Conservation (phyloP, 805 yeast genomes). For the Myxozyma mucilagina region DNA sequence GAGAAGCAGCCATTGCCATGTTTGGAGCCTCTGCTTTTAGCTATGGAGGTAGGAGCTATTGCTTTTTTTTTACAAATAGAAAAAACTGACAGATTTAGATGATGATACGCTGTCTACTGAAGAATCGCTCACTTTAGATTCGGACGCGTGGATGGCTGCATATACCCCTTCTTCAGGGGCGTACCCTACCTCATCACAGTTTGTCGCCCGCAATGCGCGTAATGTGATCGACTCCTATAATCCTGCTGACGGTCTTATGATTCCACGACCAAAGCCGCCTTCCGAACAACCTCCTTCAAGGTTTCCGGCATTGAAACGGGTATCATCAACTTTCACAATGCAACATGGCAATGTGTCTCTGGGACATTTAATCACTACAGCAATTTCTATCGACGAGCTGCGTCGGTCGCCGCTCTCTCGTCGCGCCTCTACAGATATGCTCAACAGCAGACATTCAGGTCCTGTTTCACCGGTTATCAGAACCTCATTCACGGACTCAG, state of each 20-base stretch:
- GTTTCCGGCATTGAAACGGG: conserved; percentile 9
- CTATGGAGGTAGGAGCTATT: conserved; percentile 2
- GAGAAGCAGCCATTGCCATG: conserved; percentile 24
- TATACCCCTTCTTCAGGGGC: conserved; percentile 15
- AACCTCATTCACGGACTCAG: background rate
- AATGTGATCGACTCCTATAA: conserved; percentile 25
- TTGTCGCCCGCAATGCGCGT: conserved; percentile 15
- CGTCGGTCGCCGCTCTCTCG: background rate
- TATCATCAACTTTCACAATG: conserved; percentile 12
- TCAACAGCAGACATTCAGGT: background rate
- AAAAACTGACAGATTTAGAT: conserved; percentile 6
- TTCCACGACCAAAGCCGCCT: conserved; percentile 4
- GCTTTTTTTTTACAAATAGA: background rate
- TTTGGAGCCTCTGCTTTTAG: conserved; percentile 23
- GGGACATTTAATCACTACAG: conserved; percentile 1
- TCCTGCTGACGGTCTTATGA: background rate
- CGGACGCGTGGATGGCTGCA: conserved; percentile 25
- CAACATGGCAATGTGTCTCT: conserved; percentile 15
- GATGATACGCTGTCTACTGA: conserved; percentile 29
- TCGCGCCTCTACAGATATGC: background rate
- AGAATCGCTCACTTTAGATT: conserved; percentile 25
- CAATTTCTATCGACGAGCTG: background rate
- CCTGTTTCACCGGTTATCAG: too few relatives aligned
- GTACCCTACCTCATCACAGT: conserved; percentile 19
- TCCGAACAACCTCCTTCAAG: background rate